Conservation (phyloP, 192 early-diverging fungal genomes). For the Tieghemiomyces parasiticus region DNA sequence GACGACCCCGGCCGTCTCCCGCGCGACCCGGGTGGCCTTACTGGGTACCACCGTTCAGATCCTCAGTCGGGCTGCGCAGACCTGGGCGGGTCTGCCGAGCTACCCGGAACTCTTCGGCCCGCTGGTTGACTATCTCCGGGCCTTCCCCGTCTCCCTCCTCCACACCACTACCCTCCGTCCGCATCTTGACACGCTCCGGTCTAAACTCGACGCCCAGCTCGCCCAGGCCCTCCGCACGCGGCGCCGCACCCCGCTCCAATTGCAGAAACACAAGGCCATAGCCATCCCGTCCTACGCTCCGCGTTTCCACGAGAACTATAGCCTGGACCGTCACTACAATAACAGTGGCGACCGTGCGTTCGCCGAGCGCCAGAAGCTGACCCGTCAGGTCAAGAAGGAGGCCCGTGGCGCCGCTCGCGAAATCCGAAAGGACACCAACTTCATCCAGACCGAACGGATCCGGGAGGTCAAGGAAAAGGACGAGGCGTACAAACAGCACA, state of each 20-base stretch:
- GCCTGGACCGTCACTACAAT: slow-evolving; percentile 70
- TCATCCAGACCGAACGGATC: slow-evolving; percentile 60
- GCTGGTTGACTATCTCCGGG: background rate
- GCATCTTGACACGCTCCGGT: slow-evolving; percentile 15
- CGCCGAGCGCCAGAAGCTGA: slow-evolving; percentile 56
- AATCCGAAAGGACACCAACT: slow-evolving; percentile 85
- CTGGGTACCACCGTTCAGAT: slow-evolving; percentile 8
- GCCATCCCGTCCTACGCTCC: slow-evolving; percentile 77
- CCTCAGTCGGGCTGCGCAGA: background rate
- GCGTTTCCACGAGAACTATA: slow-evolving; percentile 85
- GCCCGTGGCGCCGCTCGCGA: slow-evolving; percentile 90
- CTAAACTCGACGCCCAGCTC: slow-evolving; percentile 32
- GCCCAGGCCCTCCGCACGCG: slow-evolving; percentile 29
- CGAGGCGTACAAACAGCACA: slow-evolving; percentile 67
- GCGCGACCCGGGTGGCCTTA: background rate
- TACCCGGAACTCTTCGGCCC: slow-evolving; percentile 9
- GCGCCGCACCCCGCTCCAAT: slow-evolving; percentile 48
- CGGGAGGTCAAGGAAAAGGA: slow-evolving; percentile 63
- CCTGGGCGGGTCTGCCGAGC: background rate
- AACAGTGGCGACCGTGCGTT: slow-evolving; percentile 64
- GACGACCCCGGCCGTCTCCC: too few species aligned
- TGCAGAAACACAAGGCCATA: slow-evolving; percentile 77
- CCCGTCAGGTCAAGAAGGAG: slow-evolving; percentile 79
- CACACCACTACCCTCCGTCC: slow-evolving; percentile 10
- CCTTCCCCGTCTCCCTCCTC: slow-evolving; percentile 10